These are phyloP conservation scores for Leishmania tropica DNA, from an alignment of 208 protist species.

Conservation along the genomic window DNA sequence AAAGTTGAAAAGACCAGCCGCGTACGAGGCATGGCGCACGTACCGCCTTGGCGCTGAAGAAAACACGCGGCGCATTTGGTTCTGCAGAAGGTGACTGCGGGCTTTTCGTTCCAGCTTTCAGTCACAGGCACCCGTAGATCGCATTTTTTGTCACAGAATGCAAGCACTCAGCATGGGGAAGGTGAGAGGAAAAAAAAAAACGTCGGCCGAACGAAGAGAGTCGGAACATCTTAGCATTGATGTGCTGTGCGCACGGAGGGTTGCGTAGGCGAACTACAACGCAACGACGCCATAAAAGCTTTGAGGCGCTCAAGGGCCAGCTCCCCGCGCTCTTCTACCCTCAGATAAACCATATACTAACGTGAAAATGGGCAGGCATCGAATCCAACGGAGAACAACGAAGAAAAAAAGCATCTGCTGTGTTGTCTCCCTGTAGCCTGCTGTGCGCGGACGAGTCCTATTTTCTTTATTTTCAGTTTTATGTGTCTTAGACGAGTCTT, in stretches of 20 bases:
- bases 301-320: not conserved
- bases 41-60: slow-evolving; percentile 21
- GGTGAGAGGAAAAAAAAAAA: not conserved
- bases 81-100: slow-evolving; percentile 8
- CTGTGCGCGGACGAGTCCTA: not conserved
- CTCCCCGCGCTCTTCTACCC: not conserved
- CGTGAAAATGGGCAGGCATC: not conserved
- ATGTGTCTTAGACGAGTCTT: slow-evolving; percentile 16
- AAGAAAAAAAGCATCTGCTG: slow-evolving; percentile 6
- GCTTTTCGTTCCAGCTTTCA: not conserved
- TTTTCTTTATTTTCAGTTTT: not conserved
- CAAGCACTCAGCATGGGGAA: not conserved
- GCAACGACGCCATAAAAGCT: not conserved
- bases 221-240: not conserved
- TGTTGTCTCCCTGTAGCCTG: not conserved
- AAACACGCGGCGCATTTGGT: slow-evolving; percentile 47
- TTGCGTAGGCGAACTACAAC: not conserved
- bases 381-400: not conserved
- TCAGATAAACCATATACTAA: not conserved
- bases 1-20: slow-evolving; percentile 84
- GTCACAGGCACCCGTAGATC: not conserved
- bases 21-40: slow-evolving; percentile 65
- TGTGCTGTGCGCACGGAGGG: not conserved
- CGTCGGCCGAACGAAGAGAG: not conserved
- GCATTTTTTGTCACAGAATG: not conserved